phyloP scores from a whole-genome alignment of 495 filamentous ascomycete species.

The Neurospora cerealis region DNA sequence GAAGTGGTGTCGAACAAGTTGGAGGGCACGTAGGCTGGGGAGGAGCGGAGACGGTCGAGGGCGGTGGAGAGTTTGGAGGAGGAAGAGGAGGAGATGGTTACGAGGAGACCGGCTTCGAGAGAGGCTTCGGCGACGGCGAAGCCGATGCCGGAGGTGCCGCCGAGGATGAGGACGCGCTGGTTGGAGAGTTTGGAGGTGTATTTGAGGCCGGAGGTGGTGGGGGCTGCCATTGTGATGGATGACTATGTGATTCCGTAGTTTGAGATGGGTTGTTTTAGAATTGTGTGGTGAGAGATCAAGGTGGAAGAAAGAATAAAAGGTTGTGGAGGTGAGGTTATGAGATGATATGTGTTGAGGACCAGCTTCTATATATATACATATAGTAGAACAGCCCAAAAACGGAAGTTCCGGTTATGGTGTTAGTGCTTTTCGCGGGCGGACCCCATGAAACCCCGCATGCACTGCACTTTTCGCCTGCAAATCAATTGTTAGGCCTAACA shows the following conservation, averaged over 20 bases:
- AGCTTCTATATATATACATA: background rate
- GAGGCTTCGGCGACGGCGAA: conserved; percentile 41
- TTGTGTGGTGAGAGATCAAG: background rate
- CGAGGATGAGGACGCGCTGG: conserved; percentile 41
- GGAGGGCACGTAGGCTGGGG: conserved; percentile 15
- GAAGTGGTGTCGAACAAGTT: too few species aligned
- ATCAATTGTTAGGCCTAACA: too few species aligned
- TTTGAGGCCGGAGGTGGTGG: background rate
- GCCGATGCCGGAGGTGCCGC: conserved; percentile 47
- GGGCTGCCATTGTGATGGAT: background rate
- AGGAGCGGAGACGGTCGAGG: conserved; percentile 26
- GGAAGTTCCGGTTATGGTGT: background rate
- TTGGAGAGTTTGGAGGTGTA: conserved; percentile 24
- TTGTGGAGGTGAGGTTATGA: background rate
- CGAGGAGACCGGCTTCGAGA: conserved; percentile 37
- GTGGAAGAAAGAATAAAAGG: background rate
- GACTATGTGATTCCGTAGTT: background rate
- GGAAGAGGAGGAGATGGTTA: conserved; percentile 45
- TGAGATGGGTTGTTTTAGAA: background rate
- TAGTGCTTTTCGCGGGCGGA: too few species aligned
- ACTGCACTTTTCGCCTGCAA: too few species aligned
- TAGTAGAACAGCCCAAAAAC: background rate
- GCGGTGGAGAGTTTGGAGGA: conserved; percentile 26
- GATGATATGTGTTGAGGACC: background rate
- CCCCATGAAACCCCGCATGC: too few species aligned